Evolutionary conservation across 768 basidiomycete species (phyloP).

Genomic region (Mrakia gelida): DNA sequence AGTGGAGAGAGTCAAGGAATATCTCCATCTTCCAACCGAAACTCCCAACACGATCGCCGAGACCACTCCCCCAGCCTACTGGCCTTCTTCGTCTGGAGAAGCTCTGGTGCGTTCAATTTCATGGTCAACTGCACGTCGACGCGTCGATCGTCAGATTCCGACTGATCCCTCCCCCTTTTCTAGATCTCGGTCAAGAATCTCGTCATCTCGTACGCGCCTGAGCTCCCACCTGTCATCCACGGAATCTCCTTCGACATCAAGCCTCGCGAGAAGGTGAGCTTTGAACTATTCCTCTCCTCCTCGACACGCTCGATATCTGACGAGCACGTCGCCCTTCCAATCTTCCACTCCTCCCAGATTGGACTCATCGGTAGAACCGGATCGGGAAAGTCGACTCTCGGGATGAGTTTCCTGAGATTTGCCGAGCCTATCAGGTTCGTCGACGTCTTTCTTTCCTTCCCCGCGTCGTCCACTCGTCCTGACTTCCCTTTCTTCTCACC

Average conservation of each 20-base stretch:
- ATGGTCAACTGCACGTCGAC: too few species aligned
- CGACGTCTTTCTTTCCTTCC: not conserved
- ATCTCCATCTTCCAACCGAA: constrained; percentile 53
- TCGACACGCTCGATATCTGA: not conserved
- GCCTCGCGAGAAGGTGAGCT: constrained; percentile 56
- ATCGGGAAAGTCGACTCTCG: constrained; percentile 62
- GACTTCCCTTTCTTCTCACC: not conserved
- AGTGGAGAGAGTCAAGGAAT: constrained; percentile 3
- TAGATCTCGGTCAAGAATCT: constrained; percentile 54
- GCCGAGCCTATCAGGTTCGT: constrained; percentile 58
- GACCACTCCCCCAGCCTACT: constrained; percentile 78
- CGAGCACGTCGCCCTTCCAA: not conserved
- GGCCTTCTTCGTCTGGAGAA: constrained; percentile 59
- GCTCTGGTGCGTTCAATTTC: not conserved
- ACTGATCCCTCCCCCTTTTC: not conserved
- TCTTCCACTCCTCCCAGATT: not conserved
- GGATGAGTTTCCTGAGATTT: constrained; percentile 80
- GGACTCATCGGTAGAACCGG: constrained; percentile 43
- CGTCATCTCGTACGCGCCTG: constrained; percentile 70
- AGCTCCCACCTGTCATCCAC: constrained; percentile 74
- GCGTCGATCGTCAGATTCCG: not conserved
- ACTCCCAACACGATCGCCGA: constrained; percentile 70
- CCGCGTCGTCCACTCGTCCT: not conserved
- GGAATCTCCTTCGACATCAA: constrained; percentile 66
- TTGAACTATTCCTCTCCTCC: not conserved